Base-by-base conservation (phyloP, 257 asterid genomes). In the Przewalskia tangutica region DNA sequence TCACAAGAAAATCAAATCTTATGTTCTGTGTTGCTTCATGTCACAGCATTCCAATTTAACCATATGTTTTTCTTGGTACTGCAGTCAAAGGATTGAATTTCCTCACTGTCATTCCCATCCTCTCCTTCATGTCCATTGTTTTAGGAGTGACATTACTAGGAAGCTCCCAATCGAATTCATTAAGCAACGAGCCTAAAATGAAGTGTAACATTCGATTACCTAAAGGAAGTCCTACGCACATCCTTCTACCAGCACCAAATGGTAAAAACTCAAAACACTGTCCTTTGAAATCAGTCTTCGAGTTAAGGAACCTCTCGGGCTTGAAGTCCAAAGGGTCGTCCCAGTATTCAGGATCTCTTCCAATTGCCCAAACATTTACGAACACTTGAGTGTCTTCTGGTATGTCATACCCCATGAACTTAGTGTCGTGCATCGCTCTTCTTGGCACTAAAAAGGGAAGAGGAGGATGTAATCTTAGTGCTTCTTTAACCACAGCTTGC, bases 241-340 rank as follows among this genome's bases (percentile, higher is more conserved):
- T 89, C 78, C 94, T 87, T 40, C 95, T 85, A 0, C 92, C 95
- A 4, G 93, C 88, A 48, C 95, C 95, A 60, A 91, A 91, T 59
- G 95, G 91, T 23, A 91, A 84, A 50, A 89, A 71, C 54, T 89
- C 88, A 23, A 87, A 91, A 81, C 88, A 88, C 16, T 91, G 95
- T 11, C 95, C 95, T 63, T 88, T 91, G 88, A 86, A 89, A 67
- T 91, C 93, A 51, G 85, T 68, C 38, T 82, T 86, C 2, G 89
- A 86, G 14, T 82, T 68, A 67, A 91, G 50, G 83, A 91, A 91
- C 77, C 93, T 87, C 81, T 89, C 90, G 0, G 95, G 93, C 59
- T 86, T 87, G 86, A 91, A 91, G 32, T 32, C n/a, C 8, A 77
- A 80, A 20, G 95, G 92, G 58, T 91, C 90, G n/a, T 83, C 81